A percentile compares a stretch with the other conserved stretches of the same genome.
Conservation (phyloP, 768 basidiomycete species). For the Antrodiella citrinella region DNA sequence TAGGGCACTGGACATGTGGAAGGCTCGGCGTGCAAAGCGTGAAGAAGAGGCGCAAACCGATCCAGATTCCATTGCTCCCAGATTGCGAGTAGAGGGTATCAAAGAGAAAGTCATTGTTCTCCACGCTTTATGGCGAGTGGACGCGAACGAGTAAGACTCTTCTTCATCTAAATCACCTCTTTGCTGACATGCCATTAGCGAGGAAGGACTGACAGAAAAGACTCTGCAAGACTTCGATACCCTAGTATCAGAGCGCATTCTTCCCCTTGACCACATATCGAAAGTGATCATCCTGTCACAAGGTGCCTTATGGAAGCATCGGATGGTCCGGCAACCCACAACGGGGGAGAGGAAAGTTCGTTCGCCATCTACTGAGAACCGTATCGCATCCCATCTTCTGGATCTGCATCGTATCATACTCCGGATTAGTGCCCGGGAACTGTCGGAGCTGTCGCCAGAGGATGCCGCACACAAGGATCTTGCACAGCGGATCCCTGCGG, state of each 20-base stretch:
- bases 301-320: constrained; percentile 78
- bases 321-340: constrained; percentile 48
- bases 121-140: constrained; percentile 63
- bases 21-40: constrained; percentile 26
- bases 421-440: constrained; percentile 54
- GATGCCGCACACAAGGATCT: constrained; percentile 52
- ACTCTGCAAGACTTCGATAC: constrained; percentile 47
- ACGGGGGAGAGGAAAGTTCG: constrained; percentile 10
- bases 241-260: constrained; percentile 58
- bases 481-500: constrained; percentile 78
- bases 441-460: constrained; percentile 46
- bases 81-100: constrained; percentile 52
- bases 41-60: constrained; percentile 22
- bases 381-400: constrained; percentile 60
- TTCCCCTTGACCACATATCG: constrained; percentile 71
- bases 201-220: constrained; percentile 34
- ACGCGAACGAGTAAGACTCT: constrained; percentile 46
- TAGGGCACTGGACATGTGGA: constrained; percentile 58
- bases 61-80: constrained; percentile 32
- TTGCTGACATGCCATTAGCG: neutral
- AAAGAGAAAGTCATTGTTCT: constrained; percentile 70
- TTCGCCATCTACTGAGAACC: constrained; percentile 40
- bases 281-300: constrained; percentile 68
- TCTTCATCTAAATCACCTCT: constrained; percentile 23
- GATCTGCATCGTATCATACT: constrained; percentile 56